Percentiles rank a stretch among this genome's conserved stretches.
Conservation (phyloP, 208 protist species). For the Trypanosoma mega region DNA sequence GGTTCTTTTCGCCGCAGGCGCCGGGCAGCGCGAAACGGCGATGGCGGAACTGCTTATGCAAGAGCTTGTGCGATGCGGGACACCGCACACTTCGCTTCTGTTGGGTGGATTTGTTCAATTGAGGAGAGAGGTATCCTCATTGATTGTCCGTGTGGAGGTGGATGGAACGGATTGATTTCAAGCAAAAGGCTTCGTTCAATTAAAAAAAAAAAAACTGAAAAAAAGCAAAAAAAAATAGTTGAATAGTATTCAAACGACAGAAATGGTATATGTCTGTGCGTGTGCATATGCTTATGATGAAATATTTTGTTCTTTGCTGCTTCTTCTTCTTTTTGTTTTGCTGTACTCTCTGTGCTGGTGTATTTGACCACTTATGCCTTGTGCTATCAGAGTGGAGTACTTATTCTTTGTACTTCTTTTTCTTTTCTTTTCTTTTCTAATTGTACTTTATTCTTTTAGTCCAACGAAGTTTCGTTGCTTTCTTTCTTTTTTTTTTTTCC, state of each 20-base stretch:
- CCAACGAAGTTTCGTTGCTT: neutral
- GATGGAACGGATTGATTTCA: neutral
- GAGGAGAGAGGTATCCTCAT: constrained; percentile 31
- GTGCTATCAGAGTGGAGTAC: no score
- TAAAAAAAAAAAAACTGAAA: no score
- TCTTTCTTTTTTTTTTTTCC: constrained; percentile 8
- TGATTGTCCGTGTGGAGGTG: constrained; percentile 30
- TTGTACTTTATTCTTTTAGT: constrained; percentile 12
- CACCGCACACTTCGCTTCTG: constrained; percentile 65
- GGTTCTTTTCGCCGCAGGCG: constrained; percentile 21
- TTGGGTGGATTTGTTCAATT: constrained; percentile 50
- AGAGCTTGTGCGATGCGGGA: constrained; percentile 46
- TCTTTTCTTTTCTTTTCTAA: constrained; percentile 8
- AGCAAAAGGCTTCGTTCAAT: no score
- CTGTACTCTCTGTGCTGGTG: no score
- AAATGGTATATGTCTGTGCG: no score
- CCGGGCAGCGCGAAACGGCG: constrained; percentile 14
- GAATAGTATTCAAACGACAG: no score
- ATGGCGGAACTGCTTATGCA: constrained; percentile 42
- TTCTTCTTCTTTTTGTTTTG: no score
- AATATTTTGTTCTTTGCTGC: no score
- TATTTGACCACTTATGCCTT: no score
- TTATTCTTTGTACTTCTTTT: neutral
- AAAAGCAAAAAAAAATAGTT: no score
- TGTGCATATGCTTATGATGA: no score